phyloP scores from a whole-genome alignment of 306 rosid species.

The Vigna nakashimae region DNA sequence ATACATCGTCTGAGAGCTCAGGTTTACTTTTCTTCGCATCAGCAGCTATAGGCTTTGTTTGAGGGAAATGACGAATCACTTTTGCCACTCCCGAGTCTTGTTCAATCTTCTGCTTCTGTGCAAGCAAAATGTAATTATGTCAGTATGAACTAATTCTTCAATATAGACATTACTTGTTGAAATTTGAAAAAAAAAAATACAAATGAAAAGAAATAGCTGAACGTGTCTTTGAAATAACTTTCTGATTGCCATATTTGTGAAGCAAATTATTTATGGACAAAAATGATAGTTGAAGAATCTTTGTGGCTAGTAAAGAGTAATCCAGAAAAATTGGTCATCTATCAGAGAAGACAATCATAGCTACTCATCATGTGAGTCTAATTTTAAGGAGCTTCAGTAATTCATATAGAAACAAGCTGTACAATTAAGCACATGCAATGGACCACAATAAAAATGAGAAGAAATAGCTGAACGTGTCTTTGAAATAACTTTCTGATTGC shows the following conservation, averaged over 20 bases:
- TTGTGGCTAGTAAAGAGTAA: constrained; percentile 10
- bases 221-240: constrained; percentile 30
- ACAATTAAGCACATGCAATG: background rate
- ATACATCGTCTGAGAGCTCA: constrained; percentile 59
- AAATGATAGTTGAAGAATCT: constrained; percentile 2
- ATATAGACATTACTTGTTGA: constrained; percentile 1
- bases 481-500: constrained; percentile 35
- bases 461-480: background rate
- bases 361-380: background rate
- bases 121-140: constrained; percentile 38
- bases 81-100: constrained; percentile 52
- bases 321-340: background rate
- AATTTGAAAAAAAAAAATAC: constrained; percentile 23
- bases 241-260: constrained; percentile 25
- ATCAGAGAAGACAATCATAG: background rate
- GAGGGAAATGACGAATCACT: constrained; percentile 73
- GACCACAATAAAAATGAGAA: background rate
- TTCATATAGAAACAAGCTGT: background rate
- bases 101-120: constrained; percentile 79
- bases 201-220: background rate
- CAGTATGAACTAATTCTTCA: constrained; percentile 27
- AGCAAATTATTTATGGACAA: constrained; percentile 3
- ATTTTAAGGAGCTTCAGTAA: constrained; percentile 4
- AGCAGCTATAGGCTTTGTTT: constrained; percentile 65
- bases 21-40: constrained; percentile 47